These are phyloP conservation scores for Sporothrix pallida DNA, from an alignment of 2,329 filamentous ascomycete species.

Conservation along the genomic window DNA sequence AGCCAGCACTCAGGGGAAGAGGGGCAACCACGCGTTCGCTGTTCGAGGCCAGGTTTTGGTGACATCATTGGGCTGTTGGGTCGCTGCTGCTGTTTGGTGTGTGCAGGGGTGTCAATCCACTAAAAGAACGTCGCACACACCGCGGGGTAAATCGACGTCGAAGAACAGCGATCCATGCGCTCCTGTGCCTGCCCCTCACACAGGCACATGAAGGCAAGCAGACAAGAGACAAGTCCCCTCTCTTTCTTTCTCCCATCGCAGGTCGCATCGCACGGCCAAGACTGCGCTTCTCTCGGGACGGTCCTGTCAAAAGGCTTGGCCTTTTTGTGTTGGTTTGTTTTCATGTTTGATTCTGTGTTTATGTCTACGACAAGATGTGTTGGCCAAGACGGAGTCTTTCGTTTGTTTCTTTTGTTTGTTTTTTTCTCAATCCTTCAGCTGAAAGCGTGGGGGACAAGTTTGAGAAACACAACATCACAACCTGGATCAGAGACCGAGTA, in stretches of 20 bases:
- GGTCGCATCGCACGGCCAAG: constrained; percentile 6
- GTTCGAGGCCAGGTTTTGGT: constrained; percentile 7
- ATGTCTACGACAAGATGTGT: not conserved
- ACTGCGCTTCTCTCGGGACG: constrained; percentile 7
- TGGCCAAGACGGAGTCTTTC: not conserved
- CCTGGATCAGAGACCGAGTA: not conserved
- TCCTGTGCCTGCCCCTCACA: not conserved
- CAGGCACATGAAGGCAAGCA: not conserved
- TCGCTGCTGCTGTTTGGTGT: not conserved
- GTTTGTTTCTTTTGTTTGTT: not conserved
- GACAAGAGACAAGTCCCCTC: not conserved
- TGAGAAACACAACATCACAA: not conserved
- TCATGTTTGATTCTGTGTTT: not conserved
- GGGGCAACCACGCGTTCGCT: constrained; percentile 3
- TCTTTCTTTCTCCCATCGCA: not conserved
- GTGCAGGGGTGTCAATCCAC: not conserved
- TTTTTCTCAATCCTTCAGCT: not conserved
- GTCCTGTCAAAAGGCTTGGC: constrained; percentile 30
- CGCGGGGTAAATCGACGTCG: not conserved
- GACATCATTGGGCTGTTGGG: constrained; percentile 17
- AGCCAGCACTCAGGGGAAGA: not conserved
- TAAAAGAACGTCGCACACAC: not conserved
- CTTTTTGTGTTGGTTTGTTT: not conserved
- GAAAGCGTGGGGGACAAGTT: not conserved
- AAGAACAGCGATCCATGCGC: constrained; percentile 10